A percentile compares a stretch with the other conserved stretches of the same genome.
Evolutionary conservation across 1,284 basidiomycete genomes (phyloP).

Genomic region (Neotropicomus parvogracilis): DNA sequence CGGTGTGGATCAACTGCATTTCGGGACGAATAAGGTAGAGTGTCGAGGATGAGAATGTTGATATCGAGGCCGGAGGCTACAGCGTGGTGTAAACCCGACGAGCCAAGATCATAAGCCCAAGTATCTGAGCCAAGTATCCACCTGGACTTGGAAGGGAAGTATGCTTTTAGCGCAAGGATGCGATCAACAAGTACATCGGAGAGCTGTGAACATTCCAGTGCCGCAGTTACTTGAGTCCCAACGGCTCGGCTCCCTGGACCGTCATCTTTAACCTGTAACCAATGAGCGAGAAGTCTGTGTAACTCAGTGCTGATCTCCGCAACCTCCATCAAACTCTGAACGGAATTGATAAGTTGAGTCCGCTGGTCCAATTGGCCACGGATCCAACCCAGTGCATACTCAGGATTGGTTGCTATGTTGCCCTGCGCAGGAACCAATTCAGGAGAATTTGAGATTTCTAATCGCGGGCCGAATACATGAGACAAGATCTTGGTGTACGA

Average conservation of each 20-base stretch:
- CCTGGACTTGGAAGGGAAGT: constrained; percentile 67
- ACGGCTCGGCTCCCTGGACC: constrained; percentile 54
- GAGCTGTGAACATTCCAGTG: constrained; percentile 47
- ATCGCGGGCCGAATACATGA: constrained; percentile 78
- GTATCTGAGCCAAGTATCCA: constrained; percentile 99
- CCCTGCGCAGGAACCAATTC: constrained; percentile 67
- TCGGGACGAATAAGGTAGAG: constrained; percentile 79
- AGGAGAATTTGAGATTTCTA: constrained; percentile 86
- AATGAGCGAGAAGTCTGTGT: constrained; percentile 71
- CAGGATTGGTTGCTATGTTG: constrained; percentile 77
- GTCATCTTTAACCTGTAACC: constrained; percentile 71
- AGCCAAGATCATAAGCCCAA: constrained; percentile 95
- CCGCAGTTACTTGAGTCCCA: constrained; percentile 57
- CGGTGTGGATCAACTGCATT: constrained; percentile 67
- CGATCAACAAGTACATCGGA: constrained; percentile 47
- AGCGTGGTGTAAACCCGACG: constrained; percentile 94
- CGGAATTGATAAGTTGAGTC: constrained; percentile 56
- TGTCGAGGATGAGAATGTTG: constrained; percentile 96
- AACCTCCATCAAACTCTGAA: constrained; percentile 58
- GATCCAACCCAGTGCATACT: constrained; percentile 91
- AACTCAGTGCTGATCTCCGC: constrained; percentile 50
- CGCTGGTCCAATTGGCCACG: constrained; percentile 78
- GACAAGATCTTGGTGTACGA: constrained; percentile 89
- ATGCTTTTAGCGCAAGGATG: constrained; percentile 56
- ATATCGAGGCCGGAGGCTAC: constrained; percentile 88